A percentile compares a stretch with the other conserved stretches of the same genome.
phyloP scores from a whole-genome alignment of 2,329 filamentous ascomycete genomes.

The Bipolaris oryzae region DNA sequence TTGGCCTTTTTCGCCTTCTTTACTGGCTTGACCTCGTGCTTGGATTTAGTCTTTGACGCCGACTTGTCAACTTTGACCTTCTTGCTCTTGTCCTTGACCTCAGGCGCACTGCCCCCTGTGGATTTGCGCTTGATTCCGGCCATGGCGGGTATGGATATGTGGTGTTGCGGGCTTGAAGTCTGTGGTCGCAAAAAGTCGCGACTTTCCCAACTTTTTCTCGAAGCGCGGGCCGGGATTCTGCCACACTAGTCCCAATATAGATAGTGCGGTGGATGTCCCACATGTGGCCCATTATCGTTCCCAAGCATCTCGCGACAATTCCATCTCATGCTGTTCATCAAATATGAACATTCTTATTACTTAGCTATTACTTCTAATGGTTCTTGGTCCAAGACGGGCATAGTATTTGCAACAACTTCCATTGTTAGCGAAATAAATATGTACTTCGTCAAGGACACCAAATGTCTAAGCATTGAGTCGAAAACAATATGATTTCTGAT shows the following conservation, averaged over 20 bases:
- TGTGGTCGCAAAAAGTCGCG: slow-evolving; percentile 21
- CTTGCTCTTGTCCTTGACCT: slow-evolving; percentile 43
- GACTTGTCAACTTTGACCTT: slow-evolving; percentile 48
- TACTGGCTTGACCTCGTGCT: slow-evolving; percentile 32
- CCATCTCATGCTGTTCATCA: background rate
- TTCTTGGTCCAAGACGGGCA: too few relatives aligned
- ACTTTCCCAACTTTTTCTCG: slow-evolving; percentile 35
- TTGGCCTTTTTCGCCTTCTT: slow-evolving; percentile 42
- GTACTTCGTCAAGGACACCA: too few relatives aligned
- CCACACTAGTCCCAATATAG: slow-evolving; percentile 7
- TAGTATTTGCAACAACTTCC: too few relatives aligned
- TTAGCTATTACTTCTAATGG: too few relatives aligned
- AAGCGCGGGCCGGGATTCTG: slow-evolving; percentile 24
- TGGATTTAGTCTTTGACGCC: slow-evolving; percentile 33
- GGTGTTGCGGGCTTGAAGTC: slow-evolving; percentile 11
- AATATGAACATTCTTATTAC: too few relatives aligned
- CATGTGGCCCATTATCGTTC: background rate
- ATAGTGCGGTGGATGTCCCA: background rate
- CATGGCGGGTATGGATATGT: slow-evolving; percentile 28
- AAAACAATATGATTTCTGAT: too few relatives aligned
- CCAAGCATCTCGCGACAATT: background rate
- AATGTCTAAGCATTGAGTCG: too few relatives aligned
- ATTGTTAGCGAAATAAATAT: too few relatives aligned
- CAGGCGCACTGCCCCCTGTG: slow-evolving; percentile 21
- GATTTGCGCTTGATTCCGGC: slow-evolving; percentile 47